Evolutionary conservation across 78 protist genomes (phyloP).

Genomic region (Chrysochromulina tobinii): DNA sequence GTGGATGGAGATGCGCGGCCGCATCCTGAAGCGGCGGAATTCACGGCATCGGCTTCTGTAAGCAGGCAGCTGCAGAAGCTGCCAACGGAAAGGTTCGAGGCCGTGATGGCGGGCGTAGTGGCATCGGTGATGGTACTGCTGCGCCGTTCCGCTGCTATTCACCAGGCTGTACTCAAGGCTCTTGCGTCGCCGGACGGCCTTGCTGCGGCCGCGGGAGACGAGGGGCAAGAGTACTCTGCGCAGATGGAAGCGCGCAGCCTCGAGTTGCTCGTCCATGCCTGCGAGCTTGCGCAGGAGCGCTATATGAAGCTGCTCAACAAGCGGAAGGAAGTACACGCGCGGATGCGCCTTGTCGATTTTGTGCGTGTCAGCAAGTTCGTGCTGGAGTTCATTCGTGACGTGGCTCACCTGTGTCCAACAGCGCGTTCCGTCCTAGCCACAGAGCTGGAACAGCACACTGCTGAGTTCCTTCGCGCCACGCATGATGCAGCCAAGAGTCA

Average conservation of each 20-base stretch:
- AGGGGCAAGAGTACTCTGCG: no score
- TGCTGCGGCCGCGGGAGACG: no score
- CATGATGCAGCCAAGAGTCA: not conserved
- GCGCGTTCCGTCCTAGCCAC: not conserved
- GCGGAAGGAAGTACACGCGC: not conserved
- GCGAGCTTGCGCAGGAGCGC: no score
- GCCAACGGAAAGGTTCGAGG: not conserved
- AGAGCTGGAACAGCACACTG: not conserved
- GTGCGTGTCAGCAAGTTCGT: not conserved
- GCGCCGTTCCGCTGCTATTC: not conserved
- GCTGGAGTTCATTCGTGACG: not conserved
- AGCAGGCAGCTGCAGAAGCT: not conserved
- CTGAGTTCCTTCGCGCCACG: not conserved
- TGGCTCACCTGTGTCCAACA: not conserved
- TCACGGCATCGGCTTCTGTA: no score
- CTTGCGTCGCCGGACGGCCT: not conserved
- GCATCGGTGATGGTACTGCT: not conserved
- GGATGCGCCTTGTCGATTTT: not conserved
- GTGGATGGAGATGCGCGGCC: no score
- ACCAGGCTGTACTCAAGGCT: not conserved
- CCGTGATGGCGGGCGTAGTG: not conserved
- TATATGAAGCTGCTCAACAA: no score
- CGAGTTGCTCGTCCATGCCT: no score
- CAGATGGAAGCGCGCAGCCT: no score
- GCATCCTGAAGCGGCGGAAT: no score